phyloP scores from a whole-genome alignment of 2,329 filamentous ascomycete genomes.

The Rhynchosporium graminicola region DNA sequence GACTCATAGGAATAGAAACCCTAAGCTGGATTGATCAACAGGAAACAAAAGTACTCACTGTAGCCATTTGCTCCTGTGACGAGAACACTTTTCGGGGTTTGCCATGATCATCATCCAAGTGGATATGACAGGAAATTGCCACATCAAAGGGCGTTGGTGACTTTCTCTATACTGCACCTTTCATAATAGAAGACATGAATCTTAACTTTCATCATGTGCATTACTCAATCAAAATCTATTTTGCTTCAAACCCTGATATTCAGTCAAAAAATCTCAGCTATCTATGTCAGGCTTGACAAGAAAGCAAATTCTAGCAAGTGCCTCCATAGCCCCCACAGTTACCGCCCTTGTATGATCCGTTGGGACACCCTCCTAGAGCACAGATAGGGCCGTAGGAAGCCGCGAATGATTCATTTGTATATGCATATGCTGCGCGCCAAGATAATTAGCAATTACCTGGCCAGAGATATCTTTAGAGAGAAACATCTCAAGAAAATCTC shows the following conservation, averaged over 20 bases:
- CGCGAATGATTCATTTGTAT: constrained; percentile 24
- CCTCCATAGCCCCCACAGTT: constrained; percentile 31
- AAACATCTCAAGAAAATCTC: too few species aligned
- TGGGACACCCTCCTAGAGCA: constrained; percentile 26
- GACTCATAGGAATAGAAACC: too few species aligned
- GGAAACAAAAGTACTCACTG: constrained; percentile 24
- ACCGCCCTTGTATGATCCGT: constrained; percentile 21
- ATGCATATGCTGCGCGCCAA: constrained; percentile 17
- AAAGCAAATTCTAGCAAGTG: constrained; percentile 16
- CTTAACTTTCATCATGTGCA: neutral
- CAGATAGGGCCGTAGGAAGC: constrained; percentile 25
- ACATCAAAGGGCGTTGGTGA: too few species aligned
- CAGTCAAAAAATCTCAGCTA: neutral
- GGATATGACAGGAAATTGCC: too few species aligned
- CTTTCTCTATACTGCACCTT: too few species aligned
- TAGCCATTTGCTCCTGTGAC: constrained; percentile 53
- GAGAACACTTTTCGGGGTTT: constrained; percentile 41
- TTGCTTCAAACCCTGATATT: neutral
- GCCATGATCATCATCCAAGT: too few species aligned
- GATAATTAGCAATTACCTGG: too few species aligned
- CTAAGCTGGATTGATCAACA: neutral
- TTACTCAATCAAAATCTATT: neutral
- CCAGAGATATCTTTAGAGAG: too few species aligned
- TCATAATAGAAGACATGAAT: too few species aligned
- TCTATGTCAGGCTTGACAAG: neutral